These are phyloP conservation scores for Mycena metata DNA, from an alignment of 768 basidiomycete genomes.

Conservation along the genomic window DNA sequence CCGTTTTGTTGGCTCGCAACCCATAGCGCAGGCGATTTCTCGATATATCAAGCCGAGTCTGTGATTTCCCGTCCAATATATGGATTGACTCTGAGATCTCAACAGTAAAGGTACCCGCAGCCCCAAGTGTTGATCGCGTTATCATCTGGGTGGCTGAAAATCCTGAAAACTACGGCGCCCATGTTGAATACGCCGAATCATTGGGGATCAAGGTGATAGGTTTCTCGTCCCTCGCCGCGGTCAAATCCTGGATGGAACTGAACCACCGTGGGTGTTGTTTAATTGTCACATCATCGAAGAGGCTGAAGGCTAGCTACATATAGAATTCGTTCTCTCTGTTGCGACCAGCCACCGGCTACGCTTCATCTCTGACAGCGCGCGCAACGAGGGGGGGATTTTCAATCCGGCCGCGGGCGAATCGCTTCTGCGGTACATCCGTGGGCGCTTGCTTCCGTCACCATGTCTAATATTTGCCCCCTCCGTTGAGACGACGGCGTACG, in stretches of 20 bases:
- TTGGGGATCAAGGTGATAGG: slow-evolving; percentile 5
- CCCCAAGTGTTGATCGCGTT: not conserved
- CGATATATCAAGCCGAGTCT: not conserved
- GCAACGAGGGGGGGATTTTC: slow-evolving; percentile 26
- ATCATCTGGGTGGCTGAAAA: slow-evolving; percentile 27
- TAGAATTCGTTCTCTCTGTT: not conserved
- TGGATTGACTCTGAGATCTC: not conserved
- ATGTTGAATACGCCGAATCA: slow-evolving; percentile 22
- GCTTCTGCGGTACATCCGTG: slow-evolving; percentile 23
- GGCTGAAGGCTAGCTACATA: not conserved
- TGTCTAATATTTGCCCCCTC: slow-evolving; percentile 24
- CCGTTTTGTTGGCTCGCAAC: slow-evolving; percentile 23
- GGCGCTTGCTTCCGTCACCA: slow-evolving; percentile 9
- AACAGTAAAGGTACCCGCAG: not conserved
- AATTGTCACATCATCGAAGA: not conserved
- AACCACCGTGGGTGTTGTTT: slow-evolving; percentile 12
- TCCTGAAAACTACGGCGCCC: not conserved
- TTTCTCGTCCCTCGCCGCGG: slow-evolving; percentile 23
- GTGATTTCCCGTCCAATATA: not conserved
- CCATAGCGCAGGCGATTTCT: slow-evolving; percentile 9
- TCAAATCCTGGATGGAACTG: slow-evolving; percentile 26
- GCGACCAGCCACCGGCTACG: slow-evolving; percentile 22
- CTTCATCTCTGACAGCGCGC: slow-evolving; percentile 22
- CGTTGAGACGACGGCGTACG: slow-evolving; percentile 21
- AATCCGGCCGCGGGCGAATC: slow-evolving; percentile 24